Evolutionary conservation across 306 rosid species (phyloP), one percentile per base, ranked within the genome.

Genomic region (Biancaea sappan): DNA sequence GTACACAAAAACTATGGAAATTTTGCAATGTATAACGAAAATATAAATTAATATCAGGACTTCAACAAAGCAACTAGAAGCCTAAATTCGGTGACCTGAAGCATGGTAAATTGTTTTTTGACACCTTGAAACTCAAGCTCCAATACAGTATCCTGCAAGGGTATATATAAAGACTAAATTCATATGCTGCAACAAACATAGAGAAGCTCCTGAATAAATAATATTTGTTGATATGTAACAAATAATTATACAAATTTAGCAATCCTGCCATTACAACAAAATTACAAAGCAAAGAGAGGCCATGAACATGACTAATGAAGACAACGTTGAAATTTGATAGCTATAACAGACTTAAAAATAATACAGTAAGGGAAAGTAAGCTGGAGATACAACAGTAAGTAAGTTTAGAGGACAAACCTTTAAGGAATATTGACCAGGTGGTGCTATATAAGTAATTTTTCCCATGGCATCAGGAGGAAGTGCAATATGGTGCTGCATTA

Each of bases 61-160:
- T 66, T 66, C 31, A 32, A 78, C 68, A 64, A 52, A 29, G 62
- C 34, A 83, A 60, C 77, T 51, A 86, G 38, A 57, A 67, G 34
- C 4, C 73, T 18, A 38, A 35, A 63, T 66, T n/a, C 60, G 26
- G 44, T 32, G 79, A 95, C 97, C 97, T 95, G 99, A 79, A 95
- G 99, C 99, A 95, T 92, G 11, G 99, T 92, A 81, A 95, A 79
- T 81, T 88, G 64, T 90, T 90, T 95, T 72, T 80, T 90, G 66
- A 90, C 97, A 72, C 99, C 99, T 89, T 95, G 97, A 84, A 95
- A 95, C 87, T 95, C 99, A 61, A 95, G 97, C 85, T 95, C 99
- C 81, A 95, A 83, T 2, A 95, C 98, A 56, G 93, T 89, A 78
- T 92, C 99, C 98, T 95, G 91, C 77, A 81, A 73, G 77, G 16